A percentile compares a stretch with the other conserved stretches of the same genome.
phyloP scores from a whole-genome alignment of 1,284 basidiomycete genomes.

The Cutaneotrichosporon spelunceum region DNA sequence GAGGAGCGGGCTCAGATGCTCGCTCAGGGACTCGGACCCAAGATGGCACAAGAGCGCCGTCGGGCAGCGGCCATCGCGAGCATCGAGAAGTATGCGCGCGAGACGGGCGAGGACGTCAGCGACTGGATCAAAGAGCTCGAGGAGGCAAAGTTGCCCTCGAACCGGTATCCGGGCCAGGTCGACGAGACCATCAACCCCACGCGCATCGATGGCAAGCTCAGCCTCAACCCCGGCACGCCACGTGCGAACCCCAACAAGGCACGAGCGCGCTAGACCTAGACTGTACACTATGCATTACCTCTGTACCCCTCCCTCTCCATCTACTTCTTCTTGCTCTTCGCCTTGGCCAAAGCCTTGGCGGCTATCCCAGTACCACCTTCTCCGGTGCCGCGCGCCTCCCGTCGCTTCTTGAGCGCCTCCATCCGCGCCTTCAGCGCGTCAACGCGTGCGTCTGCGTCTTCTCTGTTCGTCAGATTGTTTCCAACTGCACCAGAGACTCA shows the following conservation, averaged over 20 bases:
- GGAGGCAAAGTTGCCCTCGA: not conserved
- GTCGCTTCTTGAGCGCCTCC: constrained; percentile 44
- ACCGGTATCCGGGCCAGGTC: not conserved
- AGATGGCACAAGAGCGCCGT: constrained; percentile 22
- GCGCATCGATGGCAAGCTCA: constrained; percentile 4
- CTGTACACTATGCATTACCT: constrained; percentile 1
- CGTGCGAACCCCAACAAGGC: not conserved
- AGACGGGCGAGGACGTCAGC: constrained; percentile 35
- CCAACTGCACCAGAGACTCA: constrained; percentile 33
- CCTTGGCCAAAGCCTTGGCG: not conserved
- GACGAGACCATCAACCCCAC: not conserved
- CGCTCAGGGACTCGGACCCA: constrained; percentile 2
- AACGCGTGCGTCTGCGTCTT: constrained; percentile 51
- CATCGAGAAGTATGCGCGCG: constrained; percentile 27
- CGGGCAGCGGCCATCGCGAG: constrained; percentile 25
- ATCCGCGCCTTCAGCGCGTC: constrained; percentile 46
- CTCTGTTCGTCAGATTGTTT: constrained; percentile 31
- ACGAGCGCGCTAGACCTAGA: not conserved
- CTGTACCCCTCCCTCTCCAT: not conserved
- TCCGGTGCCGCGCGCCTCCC: constrained; percentile 30
- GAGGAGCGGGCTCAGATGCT: constrained; percentile 19
- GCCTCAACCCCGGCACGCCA: constrained; percentile 9
- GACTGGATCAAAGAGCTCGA: constrained; percentile 31
- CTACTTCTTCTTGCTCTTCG: not conserved
- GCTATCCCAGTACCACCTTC: not conserved